Conservation (phyloP, 257 asterid species). For the Knoxia roxburghii region DNA sequence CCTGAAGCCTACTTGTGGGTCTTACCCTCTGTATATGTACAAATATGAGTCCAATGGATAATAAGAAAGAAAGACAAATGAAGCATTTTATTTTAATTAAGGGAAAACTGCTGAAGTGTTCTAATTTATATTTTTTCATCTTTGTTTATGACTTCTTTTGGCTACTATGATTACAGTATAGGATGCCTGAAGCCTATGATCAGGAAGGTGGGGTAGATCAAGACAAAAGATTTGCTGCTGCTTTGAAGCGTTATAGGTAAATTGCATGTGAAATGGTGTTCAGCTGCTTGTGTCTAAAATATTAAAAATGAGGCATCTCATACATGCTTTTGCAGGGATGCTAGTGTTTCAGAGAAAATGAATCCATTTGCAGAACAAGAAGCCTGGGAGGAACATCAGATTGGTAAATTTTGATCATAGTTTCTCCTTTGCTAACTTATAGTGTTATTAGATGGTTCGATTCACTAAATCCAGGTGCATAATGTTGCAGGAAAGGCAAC, state of each 20-base stretch:
- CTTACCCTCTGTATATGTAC: too few species aligned
- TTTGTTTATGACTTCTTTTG: slow-evolving; percentile 3
- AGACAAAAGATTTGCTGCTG: slow-evolving; percentile 50
- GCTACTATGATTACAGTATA: slow-evolving; percentile 47
- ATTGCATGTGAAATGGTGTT: background rate
- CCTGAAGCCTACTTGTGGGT: background rate
- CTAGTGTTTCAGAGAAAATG: slow-evolving; percentile 81
- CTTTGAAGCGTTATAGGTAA: slow-evolving; percentile 41
- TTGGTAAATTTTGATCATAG: slow-evolving; percentile 38
- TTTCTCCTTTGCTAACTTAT: slow-evolving; percentile 9
- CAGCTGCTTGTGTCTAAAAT: background rate
- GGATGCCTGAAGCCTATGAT: slow-evolving; percentile 72
- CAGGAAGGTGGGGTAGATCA: slow-evolving; percentile 50
- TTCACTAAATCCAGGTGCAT: slow-evolving; percentile 21
- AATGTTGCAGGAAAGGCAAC: slow-evolving; percentile 72
- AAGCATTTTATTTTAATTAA: background rate
- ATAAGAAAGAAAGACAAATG: too few species aligned
- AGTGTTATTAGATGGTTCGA: slow-evolving; percentile 12
- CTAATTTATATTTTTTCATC: background rate
- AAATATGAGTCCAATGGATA: too few species aligned
- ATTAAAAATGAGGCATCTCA: background rate
- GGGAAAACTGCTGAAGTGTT: too few species aligned
- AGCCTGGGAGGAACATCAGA: slow-evolving; percentile 99
- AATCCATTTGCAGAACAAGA: slow-evolving; percentile 98
- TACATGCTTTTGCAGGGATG: slow-evolving; percentile 47